Evolutionary conservation across 352 stramenopile genomes (phyloP).

Genomic region (Globisporangium camurandrum): DNA sequence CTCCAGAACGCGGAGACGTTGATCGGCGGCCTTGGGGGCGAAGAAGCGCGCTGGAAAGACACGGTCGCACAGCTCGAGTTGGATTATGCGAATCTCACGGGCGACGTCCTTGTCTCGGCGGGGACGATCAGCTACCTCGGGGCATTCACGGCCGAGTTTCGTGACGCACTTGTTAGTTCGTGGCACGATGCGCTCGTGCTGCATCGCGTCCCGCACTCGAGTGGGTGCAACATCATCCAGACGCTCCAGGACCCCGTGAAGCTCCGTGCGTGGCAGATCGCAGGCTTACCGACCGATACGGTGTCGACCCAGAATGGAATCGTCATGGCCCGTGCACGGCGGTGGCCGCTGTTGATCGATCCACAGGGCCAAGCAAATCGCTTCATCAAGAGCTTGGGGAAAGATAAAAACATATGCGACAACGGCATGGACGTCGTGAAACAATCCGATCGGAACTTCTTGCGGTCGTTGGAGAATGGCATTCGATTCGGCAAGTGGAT

Average conservation of each 20-base stretch:
- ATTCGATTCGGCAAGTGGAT: conserved; percentile 90
- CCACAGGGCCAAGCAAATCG: conserved; percentile 90
- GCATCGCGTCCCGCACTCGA: conserved; percentile 60
- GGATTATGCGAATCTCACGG: conserved; percentile 73
- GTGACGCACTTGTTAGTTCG: conserved; percentile 48
- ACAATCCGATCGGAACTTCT: conserved; percentile 82
- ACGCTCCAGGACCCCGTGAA: conserved; percentile 87
- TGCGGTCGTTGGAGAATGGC: conserved; percentile 84
- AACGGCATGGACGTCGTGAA: conserved; percentile 92
- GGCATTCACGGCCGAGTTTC: conserved; percentile 84
- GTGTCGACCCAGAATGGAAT: conserved; percentile 94
- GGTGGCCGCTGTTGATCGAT: conserved; percentile 89
- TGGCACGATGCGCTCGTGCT: conserved; percentile 64
- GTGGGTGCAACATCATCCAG: conserved; percentile 79
- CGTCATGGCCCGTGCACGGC: conserved; percentile 76
- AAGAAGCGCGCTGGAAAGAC: conserved; percentile 81
- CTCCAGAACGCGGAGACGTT: conserved; percentile 83
- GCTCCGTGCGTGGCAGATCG: conserved; percentile 83
- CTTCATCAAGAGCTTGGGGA: conserved; percentile 87
- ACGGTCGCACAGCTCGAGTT: conserved; percentile 69
- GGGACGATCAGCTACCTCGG: conserved; percentile 85
- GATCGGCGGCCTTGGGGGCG: conserved; percentile 75
- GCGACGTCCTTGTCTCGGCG: conserved; percentile 80
- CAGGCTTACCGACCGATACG: conserved; percentile 77
- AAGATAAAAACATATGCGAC: conserved; percentile 76